phyloP scores from a whole-genome alignment of 176 grass and related monocot species.

The Tillandsia fasciculata region DNA sequence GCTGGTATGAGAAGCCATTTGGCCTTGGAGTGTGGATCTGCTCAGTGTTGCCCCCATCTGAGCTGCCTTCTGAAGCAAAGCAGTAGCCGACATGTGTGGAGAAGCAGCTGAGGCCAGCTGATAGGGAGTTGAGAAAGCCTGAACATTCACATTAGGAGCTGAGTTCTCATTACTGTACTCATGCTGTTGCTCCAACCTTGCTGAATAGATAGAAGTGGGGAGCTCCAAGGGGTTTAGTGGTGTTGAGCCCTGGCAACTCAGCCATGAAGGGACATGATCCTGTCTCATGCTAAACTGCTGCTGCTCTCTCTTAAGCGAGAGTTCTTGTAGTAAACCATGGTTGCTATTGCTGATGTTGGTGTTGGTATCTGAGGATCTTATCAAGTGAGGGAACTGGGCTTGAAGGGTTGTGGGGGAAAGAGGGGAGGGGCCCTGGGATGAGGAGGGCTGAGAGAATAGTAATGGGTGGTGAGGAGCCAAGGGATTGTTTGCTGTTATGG shows the following conservation, averaged over 20 bases:
- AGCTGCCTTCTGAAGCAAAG: conserved; percentile 89
- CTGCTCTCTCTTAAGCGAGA: conserved; percentile 50
- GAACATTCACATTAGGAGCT: neutral
- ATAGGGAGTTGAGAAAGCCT: neutral
- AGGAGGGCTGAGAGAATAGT: conserved; percentile 29
- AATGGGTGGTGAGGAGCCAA: conserved; percentile 26
- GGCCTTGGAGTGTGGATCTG: conserved; percentile 45
- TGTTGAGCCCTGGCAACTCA: conserved; percentile 15
- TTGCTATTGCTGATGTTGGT: conserved; percentile 1
- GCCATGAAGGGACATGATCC: conserved; percentile 20
- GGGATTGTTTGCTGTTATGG: conserved; percentile 23
- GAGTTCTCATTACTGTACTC: conserved; percentile 27
- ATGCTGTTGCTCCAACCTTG: conserved; percentile 21
- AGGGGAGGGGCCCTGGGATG: conserved; percentile 3
- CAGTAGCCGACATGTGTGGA: conserved; percentile 93
- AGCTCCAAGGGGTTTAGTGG: conserved; percentile 4
- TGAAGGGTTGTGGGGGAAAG: conserved; percentile 21
- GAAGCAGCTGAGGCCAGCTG: conserved; percentile 12
- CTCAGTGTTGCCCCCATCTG: conserved; percentile 91
- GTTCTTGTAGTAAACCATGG: conserved; percentile 30
- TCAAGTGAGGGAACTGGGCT: conserved; percentile 1
- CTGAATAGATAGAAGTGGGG: neutral
- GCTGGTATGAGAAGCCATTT: conserved; percentile 57
- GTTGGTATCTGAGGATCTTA: neutral
- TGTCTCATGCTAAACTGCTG: conserved; percentile 23